Evolutionary conservation across 345 rosid genomes (phyloP).

Genomic region (Psidium friedrichsthalianum): DNA sequence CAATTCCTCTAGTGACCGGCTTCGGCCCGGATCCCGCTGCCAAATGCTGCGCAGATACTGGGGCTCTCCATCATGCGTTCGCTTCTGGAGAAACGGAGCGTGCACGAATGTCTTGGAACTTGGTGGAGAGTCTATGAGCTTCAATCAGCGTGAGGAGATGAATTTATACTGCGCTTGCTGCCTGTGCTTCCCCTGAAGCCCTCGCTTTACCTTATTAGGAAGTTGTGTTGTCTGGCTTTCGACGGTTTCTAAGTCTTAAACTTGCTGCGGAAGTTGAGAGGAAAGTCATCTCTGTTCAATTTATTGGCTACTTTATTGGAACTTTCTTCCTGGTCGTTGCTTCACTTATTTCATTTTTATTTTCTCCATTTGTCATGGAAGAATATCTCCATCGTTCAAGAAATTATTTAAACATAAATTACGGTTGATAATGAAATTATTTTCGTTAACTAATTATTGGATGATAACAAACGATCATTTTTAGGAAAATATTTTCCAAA

Average conservation of each 20-base stretch:
- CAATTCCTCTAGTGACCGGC: neutral
- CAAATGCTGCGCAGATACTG: neutral
- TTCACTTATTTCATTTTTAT: neutral
- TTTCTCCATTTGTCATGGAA: neutral
- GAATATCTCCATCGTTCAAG: rapidly evolving
- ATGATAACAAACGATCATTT: neutral
- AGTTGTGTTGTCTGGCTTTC: neutral
- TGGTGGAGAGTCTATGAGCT: neutral
- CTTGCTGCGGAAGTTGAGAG: neutral
- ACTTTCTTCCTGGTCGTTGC: too few species aligned
- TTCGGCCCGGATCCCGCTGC: neutral
- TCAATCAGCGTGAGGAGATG: neutral
- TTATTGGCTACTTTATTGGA: too few species aligned
- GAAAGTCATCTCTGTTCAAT: too few species aligned
- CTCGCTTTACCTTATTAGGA: neutral
- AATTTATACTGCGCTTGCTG: neutral
- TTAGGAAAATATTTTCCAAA: neutral
- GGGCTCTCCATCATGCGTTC: neutral
- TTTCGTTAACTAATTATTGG: rapidly evolving
- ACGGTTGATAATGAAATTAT: rapidly evolving
- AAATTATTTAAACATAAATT: neutral
- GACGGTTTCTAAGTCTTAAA: neutral
- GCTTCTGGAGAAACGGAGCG: neutral
- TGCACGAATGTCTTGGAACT: neutral
- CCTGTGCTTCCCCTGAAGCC: neutral